Evolutionary conservation across 2,329 filamentous ascomycete species (phyloP).

Genomic region (Fusarium sp.): DNA sequence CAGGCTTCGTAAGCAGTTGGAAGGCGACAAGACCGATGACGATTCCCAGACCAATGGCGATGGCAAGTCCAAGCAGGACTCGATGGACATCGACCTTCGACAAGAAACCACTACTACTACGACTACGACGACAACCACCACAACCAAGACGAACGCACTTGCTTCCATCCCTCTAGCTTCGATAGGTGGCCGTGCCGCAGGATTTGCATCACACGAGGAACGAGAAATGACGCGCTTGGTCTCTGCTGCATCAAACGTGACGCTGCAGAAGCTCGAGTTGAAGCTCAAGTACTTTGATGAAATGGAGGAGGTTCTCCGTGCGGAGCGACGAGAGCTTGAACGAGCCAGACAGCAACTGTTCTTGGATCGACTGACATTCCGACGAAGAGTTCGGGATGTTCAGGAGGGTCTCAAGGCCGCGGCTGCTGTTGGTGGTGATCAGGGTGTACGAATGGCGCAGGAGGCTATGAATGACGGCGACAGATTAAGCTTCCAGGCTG

Average conservation of each 20-base stretch:
- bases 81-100: constrained; percentile 72
- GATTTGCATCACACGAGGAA: constrained; percentile 94
- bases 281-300: constrained; percentile 97
- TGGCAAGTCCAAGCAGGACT: constrained; percentile 67
- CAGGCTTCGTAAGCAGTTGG: constrained; percentile 81
- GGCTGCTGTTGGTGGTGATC: constrained; percentile 60
- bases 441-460: constrained; percentile 60
- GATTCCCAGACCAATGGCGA: constrained; percentile 68
- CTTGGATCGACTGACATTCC: constrained; percentile 89
- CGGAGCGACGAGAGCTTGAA: constrained; percentile 92
- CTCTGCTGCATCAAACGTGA: constrained; percentile 90
- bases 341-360: constrained; percentile 92
- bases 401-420: constrained; percentile 78
- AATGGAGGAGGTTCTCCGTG: constrained; percentile 91
- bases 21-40: constrained; percentile 57
- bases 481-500: constrained; percentile 64
- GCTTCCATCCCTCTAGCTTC: constrained; percentile 86
- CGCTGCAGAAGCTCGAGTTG: constrained; percentile 93
- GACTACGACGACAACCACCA: constrained; percentile 62
- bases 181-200: constrained; percentile 85
- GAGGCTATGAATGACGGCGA: constrained; percentile 61
- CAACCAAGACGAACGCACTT: constrained; percentile 61
- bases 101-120: constrained; percentile 65
- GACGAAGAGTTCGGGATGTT: constrained; percentile 84
- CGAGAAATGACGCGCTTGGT: constrained; percentile 95